Evolutionary conservation across 768 basidiomycete species (phyloP).

Genomic region (Boletus tylopilopsis): DNA sequence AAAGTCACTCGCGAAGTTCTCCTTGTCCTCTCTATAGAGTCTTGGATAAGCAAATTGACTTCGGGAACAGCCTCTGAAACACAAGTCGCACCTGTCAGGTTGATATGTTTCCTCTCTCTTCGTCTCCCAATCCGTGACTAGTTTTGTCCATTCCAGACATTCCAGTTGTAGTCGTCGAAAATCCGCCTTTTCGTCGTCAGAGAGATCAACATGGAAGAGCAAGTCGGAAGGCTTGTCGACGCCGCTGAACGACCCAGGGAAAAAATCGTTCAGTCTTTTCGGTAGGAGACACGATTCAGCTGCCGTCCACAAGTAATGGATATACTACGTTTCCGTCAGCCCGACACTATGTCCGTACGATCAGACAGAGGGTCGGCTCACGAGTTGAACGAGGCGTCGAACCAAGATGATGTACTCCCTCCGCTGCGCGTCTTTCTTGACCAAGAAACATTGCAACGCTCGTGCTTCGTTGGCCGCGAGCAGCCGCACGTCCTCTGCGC

Average conservation of each 20-base stretch:
- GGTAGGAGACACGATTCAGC: slow-evolving; percentile 25
- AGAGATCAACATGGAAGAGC: slow-evolving; percentile 24
- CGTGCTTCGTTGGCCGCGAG: slow-evolving; percentile 19
- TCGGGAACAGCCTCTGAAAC: neutral
- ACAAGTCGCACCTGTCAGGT: slow-evolving; percentile 3
- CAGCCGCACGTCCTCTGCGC: slow-evolving; percentile 10
- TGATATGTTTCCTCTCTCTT: slow-evolving; percentile 11
- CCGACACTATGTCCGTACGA: no score
- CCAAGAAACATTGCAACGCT: slow-evolving; percentile 8
- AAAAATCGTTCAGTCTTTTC: slow-evolving; percentile 24
- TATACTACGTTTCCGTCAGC: slow-evolving; percentile 16
- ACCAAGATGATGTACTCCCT: slow-evolving; percentile 23
- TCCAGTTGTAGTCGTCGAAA: slow-evolving; percentile 16
- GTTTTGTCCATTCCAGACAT: slow-evolving; percentile 17
- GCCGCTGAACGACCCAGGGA: slow-evolving; percentile 24
- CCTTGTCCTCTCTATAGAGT: slow-evolving; percentile 10
- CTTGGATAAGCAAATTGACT: neutral
- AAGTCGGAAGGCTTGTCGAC: slow-evolving; percentile 13
- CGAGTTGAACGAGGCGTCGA: slow-evolving; percentile 19
- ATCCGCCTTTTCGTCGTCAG: slow-evolving; percentile 18
- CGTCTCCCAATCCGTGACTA: slow-evolving; percentile 19
- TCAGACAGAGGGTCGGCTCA: slow-evolving; percentile 2
- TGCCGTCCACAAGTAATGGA: slow-evolving; percentile 28
- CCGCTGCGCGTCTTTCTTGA: slow-evolving; percentile 13
- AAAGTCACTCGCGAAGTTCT: slow-evolving; percentile 24